Evolutionary conservation across 2,329 filamentous ascomycete species (phyloP).

Genomic region (Colletotrichum godetiae): DNA sequence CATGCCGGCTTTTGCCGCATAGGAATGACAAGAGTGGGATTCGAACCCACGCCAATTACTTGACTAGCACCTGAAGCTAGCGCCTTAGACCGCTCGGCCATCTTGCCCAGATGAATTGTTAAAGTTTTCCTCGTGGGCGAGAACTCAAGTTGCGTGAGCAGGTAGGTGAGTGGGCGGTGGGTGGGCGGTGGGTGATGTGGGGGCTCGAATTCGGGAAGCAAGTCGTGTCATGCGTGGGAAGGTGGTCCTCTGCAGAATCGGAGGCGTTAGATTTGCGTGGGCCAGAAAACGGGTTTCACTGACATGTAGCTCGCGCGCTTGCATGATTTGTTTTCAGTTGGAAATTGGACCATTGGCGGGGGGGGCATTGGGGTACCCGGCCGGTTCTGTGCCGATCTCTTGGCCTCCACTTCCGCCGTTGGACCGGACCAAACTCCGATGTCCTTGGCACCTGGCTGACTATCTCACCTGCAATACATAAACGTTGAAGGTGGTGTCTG

Average conservation of each 20-base stretch:
- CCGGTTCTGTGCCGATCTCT: background rate
- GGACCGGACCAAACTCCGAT: background rate
- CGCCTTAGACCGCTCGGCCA: slow-evolving; percentile 23
- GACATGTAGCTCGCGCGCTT: background rate
- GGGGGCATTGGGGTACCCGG: background rate
- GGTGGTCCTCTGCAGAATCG: too few species aligned
- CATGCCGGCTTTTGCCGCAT: rapidly evolving
- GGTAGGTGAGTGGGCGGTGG: too few species aligned
- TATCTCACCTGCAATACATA: background rate
- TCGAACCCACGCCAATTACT: slow-evolving; percentile 23
- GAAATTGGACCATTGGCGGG: background rate
- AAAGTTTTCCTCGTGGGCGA: rapidly evolving
- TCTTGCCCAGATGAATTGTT: background rate
- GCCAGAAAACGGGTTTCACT: background rate
- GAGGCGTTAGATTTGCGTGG: background rate
- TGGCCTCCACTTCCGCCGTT: background rate
- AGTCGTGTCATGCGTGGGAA: background rate
- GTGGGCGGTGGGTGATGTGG: background rate
- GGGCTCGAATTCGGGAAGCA: background rate
- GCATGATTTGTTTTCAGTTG: background rate
- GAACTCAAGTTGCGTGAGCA: background rate
- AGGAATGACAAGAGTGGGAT: slow-evolving; percentile 4
- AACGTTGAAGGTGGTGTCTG: too few species aligned
- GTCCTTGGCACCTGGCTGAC: background rate
- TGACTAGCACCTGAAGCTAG: slow-evolving; percentile 24